Percentiles rank a stretch among this genome's conserved stretches.
Evolutionary conservation across 179 eudicot species (phyloP).

Genomic region (Dionaea muscipula): DNA sequence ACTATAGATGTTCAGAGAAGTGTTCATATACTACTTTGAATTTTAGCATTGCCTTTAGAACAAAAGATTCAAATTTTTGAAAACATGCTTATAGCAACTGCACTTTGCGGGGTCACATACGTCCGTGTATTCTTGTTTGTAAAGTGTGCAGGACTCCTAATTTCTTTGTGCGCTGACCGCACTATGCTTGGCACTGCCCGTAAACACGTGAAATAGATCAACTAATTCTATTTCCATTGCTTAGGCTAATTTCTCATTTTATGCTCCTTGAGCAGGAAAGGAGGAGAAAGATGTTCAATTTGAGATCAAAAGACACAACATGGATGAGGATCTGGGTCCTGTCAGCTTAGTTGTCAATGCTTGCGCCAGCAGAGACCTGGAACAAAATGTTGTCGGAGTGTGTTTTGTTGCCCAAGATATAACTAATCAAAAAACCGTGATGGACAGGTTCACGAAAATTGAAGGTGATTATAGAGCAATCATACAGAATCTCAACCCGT

Average conservation of each 20-base stretch:
- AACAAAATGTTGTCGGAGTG: conserved; percentile 59
- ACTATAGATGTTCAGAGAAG: no score
- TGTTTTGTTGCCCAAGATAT: conserved; percentile 83
- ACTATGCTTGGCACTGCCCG: no score
- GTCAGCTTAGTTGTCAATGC: conserved; percentile 71
- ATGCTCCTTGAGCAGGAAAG: conserved; percentile 36
- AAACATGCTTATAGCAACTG: no score
- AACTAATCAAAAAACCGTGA: conserved; percentile 60
- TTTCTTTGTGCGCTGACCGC: no score
- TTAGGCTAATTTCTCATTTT: background rate
- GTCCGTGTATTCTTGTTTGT: no score
- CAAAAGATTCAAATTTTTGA: no score
- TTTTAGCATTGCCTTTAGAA: no score
- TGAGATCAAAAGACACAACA: conserved; percentile 56
- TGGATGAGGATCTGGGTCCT: conserved; percentile 34
- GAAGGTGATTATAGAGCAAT: conserved; percentile 87
- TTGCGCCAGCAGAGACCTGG: conserved; percentile 66
- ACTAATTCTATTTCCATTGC: no score
- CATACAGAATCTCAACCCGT: conserved; percentile 76
- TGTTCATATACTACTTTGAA: no score
- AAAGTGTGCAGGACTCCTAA: no score
- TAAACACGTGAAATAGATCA: no score
- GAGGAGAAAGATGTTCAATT: conserved; percentile 67
- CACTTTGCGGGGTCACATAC: no score
- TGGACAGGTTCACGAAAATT: conserved; percentile 88